Evolutionary conservation across 768 basidiomycete genomes (phyloP).

Genomic region (Boletus eberwhitei): DNA sequence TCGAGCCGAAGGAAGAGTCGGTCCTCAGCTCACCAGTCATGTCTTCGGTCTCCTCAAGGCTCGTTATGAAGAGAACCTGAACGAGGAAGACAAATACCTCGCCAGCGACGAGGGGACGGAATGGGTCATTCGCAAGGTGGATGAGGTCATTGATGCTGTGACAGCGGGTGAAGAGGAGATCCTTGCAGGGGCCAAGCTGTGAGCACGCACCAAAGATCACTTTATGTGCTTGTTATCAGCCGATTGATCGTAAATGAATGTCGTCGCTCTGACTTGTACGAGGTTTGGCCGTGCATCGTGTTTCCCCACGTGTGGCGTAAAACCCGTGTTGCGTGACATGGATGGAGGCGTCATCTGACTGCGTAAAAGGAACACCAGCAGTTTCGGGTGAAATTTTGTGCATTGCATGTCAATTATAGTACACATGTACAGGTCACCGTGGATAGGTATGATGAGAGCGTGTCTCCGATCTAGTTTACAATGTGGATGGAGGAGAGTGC

Average conservation of each 20-base stretch:
- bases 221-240: constrained; percentile 29
- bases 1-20: constrained; percentile 80
- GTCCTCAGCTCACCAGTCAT: constrained; percentile 84
- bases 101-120: constrained; percentile 82
- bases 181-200: constrained; percentile 60
- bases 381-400: constrained; percentile 22
- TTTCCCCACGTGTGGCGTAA: constrained; percentile 31
- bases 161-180: constrained; percentile 40
- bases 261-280: constrained; percentile 16
- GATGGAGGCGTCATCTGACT: constrained; percentile 17
- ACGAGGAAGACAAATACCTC: constrained; percentile 75
- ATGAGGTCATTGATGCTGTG: constrained; percentile 75
- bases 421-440: constrained; percentile 31
- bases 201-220: constrained; percentile 30
- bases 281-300: constrained; percentile 28
- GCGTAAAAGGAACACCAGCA: constrained; percentile 18
- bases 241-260: constrained; percentile 27
- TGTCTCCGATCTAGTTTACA: constrained; percentile 32
- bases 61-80: constrained; percentile 54
- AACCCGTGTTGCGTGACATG: constrained; percentile 29
- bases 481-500: constrained; percentile 25
- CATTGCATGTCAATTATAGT: constrained; percentile 30
- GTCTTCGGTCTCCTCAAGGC: constrained; percentile 90
- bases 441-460: constrained; percentile 28
- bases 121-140: constrained; percentile 84